These are phyloP conservation scores for Gnaphalium uliginosum DNA, from an alignment of 129 eudicot species.

Conservation along the genomic window DNA sequence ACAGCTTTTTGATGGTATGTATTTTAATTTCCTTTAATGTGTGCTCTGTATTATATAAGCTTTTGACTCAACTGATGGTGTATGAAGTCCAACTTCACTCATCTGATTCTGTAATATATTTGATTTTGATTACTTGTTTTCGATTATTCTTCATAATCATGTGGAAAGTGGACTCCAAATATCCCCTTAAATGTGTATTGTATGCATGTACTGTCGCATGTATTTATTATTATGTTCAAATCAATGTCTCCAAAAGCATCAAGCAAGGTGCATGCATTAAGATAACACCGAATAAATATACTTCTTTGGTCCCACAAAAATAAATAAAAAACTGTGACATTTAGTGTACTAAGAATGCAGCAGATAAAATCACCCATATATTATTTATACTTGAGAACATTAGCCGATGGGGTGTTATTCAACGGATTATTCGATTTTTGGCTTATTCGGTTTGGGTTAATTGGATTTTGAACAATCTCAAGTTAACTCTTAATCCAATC, in stretches of 20 bases:
- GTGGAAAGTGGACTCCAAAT: not conserved
- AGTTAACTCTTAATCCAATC: no score
- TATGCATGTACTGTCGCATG: not conserved
- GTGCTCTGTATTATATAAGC: not conserved
- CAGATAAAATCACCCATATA: no score
- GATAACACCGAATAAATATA: not conserved
- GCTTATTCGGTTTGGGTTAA: no score
- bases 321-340: no score
- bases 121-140: not conserved
- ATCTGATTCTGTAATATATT: not conserved
- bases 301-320: not conserved
- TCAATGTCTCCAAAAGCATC: not conserved
- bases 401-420: no score
- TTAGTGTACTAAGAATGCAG: not conserved
- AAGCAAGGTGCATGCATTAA: not conserved
- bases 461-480: no score
- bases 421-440: no score
- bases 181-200: not conserved
- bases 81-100: not conserved
- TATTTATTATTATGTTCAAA: not conserved
- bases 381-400: no score
- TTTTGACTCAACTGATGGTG: not conserved
- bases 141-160: not conserved
- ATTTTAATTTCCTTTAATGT: not conserved
- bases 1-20: slow-evolving; percentile 42